Evolutionary conservation across 768 basidiomycete genomes (phyloP).

Genomic region (Hygrophorus russula): DNA sequence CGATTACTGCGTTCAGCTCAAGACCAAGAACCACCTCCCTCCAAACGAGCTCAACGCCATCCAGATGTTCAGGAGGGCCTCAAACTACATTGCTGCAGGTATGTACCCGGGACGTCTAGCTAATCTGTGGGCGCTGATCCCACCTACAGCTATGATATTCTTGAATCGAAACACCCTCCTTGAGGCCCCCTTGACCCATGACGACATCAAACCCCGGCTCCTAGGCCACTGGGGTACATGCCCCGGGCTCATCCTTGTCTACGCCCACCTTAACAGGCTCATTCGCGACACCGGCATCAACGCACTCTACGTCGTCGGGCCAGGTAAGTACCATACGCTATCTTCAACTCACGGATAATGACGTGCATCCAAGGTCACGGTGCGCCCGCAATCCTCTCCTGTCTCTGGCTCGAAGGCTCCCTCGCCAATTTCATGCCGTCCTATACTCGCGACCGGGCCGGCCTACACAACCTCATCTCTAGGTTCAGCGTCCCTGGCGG

Average conservation of each 20-base stretch:
- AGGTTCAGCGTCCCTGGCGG: conserved; percentile 77
- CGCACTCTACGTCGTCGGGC: conserved; percentile 71
- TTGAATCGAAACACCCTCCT: conserved; percentile 63
- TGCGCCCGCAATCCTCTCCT: conserved; percentile 79
- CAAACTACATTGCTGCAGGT: conserved; percentile 65
- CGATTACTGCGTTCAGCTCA: conserved; percentile 35
- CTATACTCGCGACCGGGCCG: conserved; percentile 43
- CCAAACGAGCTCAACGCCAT: conserved; percentile 39
- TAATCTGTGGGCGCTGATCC: background rate
- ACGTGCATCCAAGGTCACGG: conserved; percentile 45
- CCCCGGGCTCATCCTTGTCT: conserved; percentile 61
- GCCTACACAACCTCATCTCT: conserved; percentile 58
- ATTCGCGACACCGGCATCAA: conserved; percentile 51
- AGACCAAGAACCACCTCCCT: conserved; percentile 35
- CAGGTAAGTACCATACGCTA: conserved; percentile 28
- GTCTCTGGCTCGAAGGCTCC: conserved; percentile 78
- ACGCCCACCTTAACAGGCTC: conserved; percentile 61
- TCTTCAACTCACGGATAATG: background rate
- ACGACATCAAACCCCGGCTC: conserved; percentile 73
- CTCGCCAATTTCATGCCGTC: conserved; percentile 45
- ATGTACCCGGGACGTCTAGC: conserved; percentile 6
- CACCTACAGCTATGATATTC: conserved; percentile 68
- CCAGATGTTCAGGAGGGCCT: conserved; percentile 45
- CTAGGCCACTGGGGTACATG: conserved; percentile 83
- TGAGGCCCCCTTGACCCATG: conserved; percentile 41